These are phyloP conservation scores for Agaricus subrufescens DNA, from an alignment of 768 basidiomycete genomes.

Conservation along the genomic window DNA sequence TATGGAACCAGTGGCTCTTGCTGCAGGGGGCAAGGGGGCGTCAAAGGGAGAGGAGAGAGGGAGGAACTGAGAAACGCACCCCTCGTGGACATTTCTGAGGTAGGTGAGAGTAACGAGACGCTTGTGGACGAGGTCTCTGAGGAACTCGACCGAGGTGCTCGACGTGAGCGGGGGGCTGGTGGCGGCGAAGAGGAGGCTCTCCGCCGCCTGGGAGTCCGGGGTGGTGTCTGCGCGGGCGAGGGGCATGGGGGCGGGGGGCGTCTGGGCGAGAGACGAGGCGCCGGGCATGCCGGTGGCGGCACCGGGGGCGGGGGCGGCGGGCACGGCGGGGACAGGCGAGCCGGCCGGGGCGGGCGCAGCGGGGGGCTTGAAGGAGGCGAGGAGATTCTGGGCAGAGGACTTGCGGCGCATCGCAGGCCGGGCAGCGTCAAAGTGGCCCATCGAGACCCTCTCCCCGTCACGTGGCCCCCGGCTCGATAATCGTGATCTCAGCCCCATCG, in stretches of 20 bases:
- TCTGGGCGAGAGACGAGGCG: slow-evolving; percentile 22
- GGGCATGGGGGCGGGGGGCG: slow-evolving; percentile 37
- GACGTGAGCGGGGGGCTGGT: slow-evolving; percentile 46
- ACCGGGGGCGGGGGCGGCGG: slow-evolving; percentile 26
- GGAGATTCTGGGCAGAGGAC: slow-evolving; percentile 80
- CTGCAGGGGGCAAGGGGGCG: slow-evolving; percentile 29
- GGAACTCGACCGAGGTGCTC: slow-evolving; percentile 72
- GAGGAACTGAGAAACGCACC: slow-evolving; percentile 42
- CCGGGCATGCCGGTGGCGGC: slow-evolving; percentile 18
- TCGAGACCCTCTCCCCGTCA: slow-evolving; percentile 13
- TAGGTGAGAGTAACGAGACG: slow-evolving; percentile 83
- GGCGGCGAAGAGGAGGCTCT: slow-evolving; percentile 31
- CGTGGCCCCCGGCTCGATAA: slow-evolving; percentile 6
- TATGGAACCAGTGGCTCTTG: slow-evolving; percentile 85
- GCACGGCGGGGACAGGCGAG: slow-evolving; percentile 29
- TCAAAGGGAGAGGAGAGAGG: slow-evolving; percentile 3
- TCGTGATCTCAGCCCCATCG: slow-evolving; percentile 6
- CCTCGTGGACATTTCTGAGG: slow-evolving; percentile 80
- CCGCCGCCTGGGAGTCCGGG: slow-evolving; percentile 62
- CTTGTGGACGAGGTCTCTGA: slow-evolving; percentile 79
- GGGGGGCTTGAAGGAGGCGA: slow-evolving; percentile 64
- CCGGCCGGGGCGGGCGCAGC: slow-evolving; percentile 21
- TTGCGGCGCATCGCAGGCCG: slow-evolving; percentile 77
- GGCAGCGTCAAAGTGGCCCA: slow-evolving; percentile 35
- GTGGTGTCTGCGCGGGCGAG: slow-evolving; percentile 48